Evolutionary conservation across 257 asterid genomes (phyloP), one percentile per base, ranked within the genome.

Genomic region (Plantago ovata): DNA sequence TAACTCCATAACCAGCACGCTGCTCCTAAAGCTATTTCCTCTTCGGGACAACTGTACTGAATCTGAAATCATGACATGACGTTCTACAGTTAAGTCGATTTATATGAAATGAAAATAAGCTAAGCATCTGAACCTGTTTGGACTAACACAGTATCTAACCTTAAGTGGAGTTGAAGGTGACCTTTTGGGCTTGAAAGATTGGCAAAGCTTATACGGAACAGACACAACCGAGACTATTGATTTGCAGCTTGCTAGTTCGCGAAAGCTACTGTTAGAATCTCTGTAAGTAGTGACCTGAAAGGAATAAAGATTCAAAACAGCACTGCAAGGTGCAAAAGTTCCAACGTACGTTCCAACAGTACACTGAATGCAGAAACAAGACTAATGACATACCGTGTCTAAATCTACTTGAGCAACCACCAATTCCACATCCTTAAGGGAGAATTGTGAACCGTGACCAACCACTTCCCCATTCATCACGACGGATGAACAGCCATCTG

Each of bases 1-100:
- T 92, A 91, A 78, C 87, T 96, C 98, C 98, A 91, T 68, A 92
- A 73, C 98, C 98, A 92, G 77, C 95, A 88, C 70, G 85, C 92
- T 48, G 98, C 96, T 43, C 98, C 98, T 61, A 78, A 83, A 66
- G 94, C 94, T 70, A 92, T 92, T 80, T 92, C 98, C 85, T 92
- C 98, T 68, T 81, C 94, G 51, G 96, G 98, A 57, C 78, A 80
- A 75, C 86, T 96, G 71, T 85, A 92, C 61, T 76, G 80, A 72
- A 88, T 85, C 98, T 92, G 78, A 58, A 70, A 33, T 38, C 36
- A 28, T 9, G 32, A 47, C 55, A 21, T 20, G 23, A 20, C 6
- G 12, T 10, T 13, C 9, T 19, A 13, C 9, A 19, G 6, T 21
- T 48, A 3, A 10, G 18, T 20, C 18, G 16, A 1, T 5, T 19